Conservation (phyloP, 805 yeast species). For the Candida arabinofermentans region DNA sequence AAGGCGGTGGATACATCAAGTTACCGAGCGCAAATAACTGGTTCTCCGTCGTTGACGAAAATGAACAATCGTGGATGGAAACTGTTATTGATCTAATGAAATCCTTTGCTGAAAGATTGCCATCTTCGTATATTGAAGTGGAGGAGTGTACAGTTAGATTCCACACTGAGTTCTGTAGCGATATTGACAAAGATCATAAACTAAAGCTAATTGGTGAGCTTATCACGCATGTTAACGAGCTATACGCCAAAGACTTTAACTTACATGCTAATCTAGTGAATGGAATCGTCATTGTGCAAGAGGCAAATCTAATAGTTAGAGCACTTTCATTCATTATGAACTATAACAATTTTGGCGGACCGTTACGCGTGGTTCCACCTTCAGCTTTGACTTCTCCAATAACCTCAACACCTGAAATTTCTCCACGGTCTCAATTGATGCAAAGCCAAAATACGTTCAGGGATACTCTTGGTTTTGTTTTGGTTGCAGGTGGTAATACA, state of each 20-base stretch:
- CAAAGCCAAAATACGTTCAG: conserved; percentile 1
- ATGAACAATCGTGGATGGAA: conserved; percentile 54
- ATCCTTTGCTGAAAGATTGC: conserved; percentile 69
- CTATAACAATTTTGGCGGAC: conserved; percentile 19
- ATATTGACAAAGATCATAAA: conserved; percentile 58
- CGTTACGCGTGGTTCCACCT: conserved; percentile 15
- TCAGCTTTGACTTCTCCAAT: conserved; percentile 19
- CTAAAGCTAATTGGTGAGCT: conserved; percentile 74
- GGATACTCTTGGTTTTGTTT: conserved; percentile 37
- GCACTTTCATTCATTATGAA: conserved; percentile 53
- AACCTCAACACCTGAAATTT: conserved; percentile 9
- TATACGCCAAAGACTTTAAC: conserved; percentile 50
- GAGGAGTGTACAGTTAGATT: conserved; percentile 76
- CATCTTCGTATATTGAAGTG: conserved; percentile 68
- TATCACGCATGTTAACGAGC: conserved; percentile 78
- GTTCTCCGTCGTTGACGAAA: conserved; percentile 59
- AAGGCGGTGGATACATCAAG: conserved; percentile 79
- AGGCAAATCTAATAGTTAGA: conserved; percentile 50
- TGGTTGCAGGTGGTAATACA: conserved; percentile 63
- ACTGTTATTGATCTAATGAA: conserved; percentile 51
- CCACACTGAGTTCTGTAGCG: conserved; percentile 66
- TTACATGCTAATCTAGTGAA: conserved; percentile 77
- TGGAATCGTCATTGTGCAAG: conserved; percentile 68
- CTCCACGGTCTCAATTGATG: neutral
- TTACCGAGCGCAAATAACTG: conserved; percentile 49